Evolutionary conservation across 441 rosid species (phyloP).

Genomic region (Erysimum cheiri): DNA sequence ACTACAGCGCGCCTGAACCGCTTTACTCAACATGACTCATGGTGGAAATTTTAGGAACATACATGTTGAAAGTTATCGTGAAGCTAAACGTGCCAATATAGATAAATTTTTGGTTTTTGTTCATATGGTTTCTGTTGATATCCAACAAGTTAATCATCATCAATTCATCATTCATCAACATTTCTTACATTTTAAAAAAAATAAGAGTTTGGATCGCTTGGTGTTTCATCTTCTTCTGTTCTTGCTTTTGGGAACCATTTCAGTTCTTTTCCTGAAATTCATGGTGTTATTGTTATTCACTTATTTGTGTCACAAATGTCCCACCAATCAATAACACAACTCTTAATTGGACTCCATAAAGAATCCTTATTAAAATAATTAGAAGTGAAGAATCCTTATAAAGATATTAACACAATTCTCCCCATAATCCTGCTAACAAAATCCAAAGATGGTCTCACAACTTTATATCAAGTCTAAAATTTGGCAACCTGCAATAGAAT

Average conservation of each 20-base stretch:
- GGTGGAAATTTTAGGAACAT: slow-evolving; percentile 76
- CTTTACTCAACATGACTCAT: slow-evolving; percentile 81
- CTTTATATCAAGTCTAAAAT: slow-evolving; percentile 19
- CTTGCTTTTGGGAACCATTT: too few species aligned
- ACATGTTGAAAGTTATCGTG: slow-evolving; percentile 65
- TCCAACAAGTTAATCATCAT: slow-evolving; percentile 10
- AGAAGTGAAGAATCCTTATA: neutral
- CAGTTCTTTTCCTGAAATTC: too few species aligned
- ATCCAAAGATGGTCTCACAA: slow-evolving; percentile 12
- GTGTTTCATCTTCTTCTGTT: slow-evolving; percentile 1
- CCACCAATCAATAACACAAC: too few species aligned
- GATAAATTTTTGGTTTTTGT: slow-evolving; percentile 40
- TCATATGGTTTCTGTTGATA: slow-evolving; percentile 2
- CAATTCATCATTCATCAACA: too few species aligned
- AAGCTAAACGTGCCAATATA: slow-evolving; percentile 53
- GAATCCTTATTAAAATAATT: neutral
- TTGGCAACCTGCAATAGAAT: slow-evolving; percentile 74
- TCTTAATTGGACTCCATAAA: neutral
- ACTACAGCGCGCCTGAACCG: slow-evolving; percentile 71
- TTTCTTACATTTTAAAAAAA: slow-evolving; percentile 14
- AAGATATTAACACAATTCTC: neutral
- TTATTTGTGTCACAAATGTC: too few species aligned
- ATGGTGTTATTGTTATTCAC: too few species aligned
- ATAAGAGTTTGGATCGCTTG: slow-evolving; percentile 22
- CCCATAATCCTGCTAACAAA: neutral